Percentiles rank a stretch among this genome's conserved stretches.
Conservation (phyloP, 805 yeast genomes). For the Blastobotrys parvus region DNA sequence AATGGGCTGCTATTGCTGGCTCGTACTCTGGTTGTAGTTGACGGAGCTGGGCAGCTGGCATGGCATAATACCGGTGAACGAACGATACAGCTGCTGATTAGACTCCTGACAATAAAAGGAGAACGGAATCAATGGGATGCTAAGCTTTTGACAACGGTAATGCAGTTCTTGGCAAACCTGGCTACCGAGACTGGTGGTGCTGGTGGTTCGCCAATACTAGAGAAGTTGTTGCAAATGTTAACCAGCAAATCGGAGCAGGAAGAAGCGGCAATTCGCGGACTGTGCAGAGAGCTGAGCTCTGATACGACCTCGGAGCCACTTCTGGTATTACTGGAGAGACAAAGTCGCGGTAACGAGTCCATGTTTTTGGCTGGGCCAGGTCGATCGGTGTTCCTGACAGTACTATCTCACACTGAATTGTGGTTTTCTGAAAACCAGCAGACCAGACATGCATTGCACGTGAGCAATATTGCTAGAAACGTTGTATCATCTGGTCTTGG, state of each 20-base stretch:
- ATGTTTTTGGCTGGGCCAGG: not conserved
- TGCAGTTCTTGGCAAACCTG: constrained; percentile 10
- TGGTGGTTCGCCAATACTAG: not conserved
- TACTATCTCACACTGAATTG: constrained; percentile 2
- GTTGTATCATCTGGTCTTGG: not conserved
- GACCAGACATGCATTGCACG: not conserved
- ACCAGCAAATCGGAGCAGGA: not conserved
- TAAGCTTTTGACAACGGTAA: constrained; percentile 4
- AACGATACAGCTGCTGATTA: not conserved
- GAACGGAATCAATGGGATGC: constrained; percentile 7
- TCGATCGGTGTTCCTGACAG: not conserved
- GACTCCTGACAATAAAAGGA: not conserved
- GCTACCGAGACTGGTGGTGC: constrained; percentile 2
- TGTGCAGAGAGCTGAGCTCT: not conserved
- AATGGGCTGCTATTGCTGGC: constrained; percentile 43
- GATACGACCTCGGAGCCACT: not conserved
- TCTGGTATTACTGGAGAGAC: not conserved
- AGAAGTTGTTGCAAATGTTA: not conserved
- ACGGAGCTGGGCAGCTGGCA: constrained; percentile 25
- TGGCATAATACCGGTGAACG: constrained; percentile 14
- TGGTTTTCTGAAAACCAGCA: constrained; percentile 1
- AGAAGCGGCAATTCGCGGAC: not conserved
- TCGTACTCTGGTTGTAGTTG: constrained; percentile 36
- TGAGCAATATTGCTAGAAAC: not conserved
- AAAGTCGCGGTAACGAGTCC: not conserved